Percentiles rank a stretch among this genome's conserved stretches.
Conservation (phyloP, 1,284 basidiomycete species). For the Heterobasidion irregulare region DNA sequence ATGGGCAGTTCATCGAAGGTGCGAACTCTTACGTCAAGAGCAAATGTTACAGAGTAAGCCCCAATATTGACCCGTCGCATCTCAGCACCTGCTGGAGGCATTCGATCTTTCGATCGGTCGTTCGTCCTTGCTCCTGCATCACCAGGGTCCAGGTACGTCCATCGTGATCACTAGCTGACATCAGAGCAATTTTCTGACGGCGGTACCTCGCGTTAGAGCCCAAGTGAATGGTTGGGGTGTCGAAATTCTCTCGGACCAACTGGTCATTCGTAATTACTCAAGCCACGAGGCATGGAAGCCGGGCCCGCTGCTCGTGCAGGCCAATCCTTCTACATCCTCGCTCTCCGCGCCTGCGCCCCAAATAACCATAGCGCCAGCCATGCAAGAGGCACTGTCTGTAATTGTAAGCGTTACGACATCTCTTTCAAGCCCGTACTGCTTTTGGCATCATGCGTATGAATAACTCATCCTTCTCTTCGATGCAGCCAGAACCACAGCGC, state of each 20-base stretch:
- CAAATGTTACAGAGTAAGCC: not conserved
- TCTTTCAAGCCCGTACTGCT: not conserved
- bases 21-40: constrained; percentile 19
- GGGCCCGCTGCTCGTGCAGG: constrained; percentile 64
- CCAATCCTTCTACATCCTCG: constrained; percentile 5
- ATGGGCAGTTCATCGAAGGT: constrained; percentile 93
- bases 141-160: constrained; percentile 70
- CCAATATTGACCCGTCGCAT: constrained; percentile 8
- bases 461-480: constrained; percentile 7
- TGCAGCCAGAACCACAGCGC: constrained; percentile 60
- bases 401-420: not conserved
- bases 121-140: constrained; percentile 82
- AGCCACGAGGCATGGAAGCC: constrained; percentile 72
- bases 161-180: not conserved
- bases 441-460: constrained; percentile 5
- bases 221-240: constrained; percentile 84
- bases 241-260: constrained; percentile 83
- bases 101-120: constrained; percentile 90
- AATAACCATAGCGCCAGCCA: not conserved
- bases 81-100: constrained; percentile 50
- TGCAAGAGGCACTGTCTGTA: not conserved
- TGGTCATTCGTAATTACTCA: constrained; percentile 79
- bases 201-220: constrained; percentile 40
- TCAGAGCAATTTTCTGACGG: constrained; percentile 2
- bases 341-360: not conserved